Percentiles rank a stretch among this genome's conserved stretches.
These are phyloP conservation scores for Penicillium cinerascens DNA, from an alignment of 495 filamentous ascomycete genomes.

Conservation along the genomic window DNA sequence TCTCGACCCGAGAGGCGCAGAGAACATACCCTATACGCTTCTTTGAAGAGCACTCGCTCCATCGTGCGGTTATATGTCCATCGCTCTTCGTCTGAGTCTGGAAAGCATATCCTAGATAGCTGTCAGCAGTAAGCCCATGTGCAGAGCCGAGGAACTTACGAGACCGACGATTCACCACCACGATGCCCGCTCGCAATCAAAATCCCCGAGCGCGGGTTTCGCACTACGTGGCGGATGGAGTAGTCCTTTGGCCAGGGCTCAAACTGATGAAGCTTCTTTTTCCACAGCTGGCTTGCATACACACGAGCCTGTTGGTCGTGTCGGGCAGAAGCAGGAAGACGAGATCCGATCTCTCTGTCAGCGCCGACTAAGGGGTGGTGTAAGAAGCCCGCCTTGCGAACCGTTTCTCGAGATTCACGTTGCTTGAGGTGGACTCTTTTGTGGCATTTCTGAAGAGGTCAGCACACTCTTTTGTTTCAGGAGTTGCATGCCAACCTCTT, in stretches of 20 bases:
- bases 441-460: constrained; percentile 26
- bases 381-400: constrained; percentile 29
- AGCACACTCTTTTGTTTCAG: neutral
- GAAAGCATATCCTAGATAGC: constrained; percentile 33
- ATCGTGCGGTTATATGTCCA: constrained; percentile 38
- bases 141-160: constrained; percentile 23
- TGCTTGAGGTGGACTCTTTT: constrained; percentile 23
- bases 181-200: constrained; percentile 37
- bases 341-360: constrained; percentile 27
- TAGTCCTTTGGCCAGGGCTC: constrained; percentile 31
- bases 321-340: constrained; percentile 7
- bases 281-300: constrained; percentile 34
- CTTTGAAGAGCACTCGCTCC: constrained; percentile 36
- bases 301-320: constrained; percentile 26
- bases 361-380: constrained; percentile 27
- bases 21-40: constrained; percentile 30
- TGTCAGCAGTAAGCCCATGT: constrained; percentile 3
- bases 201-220: constrained; percentile 33
- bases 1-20: neutral
- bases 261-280: constrained; percentile 32
- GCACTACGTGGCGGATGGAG: constrained; percentile 34
- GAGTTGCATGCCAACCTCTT: constrained; percentile 25
- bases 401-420: constrained; percentile 31
- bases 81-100: constrained; percentile 31
- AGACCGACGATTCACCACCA: constrained; percentile 32